phyloP scores from a whole-genome alignment of 306 rosid species.

The Dryas drummondii region DNA sequence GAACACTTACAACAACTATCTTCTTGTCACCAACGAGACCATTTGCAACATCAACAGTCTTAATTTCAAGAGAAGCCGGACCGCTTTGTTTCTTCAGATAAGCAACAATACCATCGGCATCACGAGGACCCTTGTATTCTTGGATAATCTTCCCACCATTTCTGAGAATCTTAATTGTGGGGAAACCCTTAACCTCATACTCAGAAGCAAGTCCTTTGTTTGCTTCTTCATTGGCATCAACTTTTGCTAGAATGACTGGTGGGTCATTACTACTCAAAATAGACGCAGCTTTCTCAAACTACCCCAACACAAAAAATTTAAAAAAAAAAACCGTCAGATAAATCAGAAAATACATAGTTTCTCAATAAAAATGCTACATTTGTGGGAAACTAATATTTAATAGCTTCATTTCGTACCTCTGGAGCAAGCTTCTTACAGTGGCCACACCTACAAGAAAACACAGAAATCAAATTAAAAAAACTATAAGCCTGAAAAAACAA shows the following conservation, averaged over 20 bases:
- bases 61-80: slow-evolving; percentile 73
- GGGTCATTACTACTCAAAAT: slow-evolving; percentile 71
- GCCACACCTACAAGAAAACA: slow-evolving; percentile 71
- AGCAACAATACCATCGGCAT: slow-evolving; percentile 78
- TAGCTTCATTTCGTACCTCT: slow-evolving; percentile 54
- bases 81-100: slow-evolving; percentile 86
- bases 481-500: background rate
- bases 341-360: background rate
- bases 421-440: slow-evolving; percentile 94
- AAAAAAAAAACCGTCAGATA: background rate
- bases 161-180: slow-evolving; percentile 82
- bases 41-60: slow-evolving; percentile 62
- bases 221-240: slow-evolving; percentile 69
- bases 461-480: background rate
- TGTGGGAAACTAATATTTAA: background rate
- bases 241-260: slow-evolving; percentile 70
- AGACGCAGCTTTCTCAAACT: slow-evolving; percentile 90
- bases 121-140: slow-evolving; percentile 92
- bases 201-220: slow-evolving; percentile 59
- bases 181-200: slow-evolving; percentile 66
- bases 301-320: slow-evolving; percentile 15
- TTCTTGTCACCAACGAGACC: slow-evolving; percentile 54
- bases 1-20: slow-evolving; percentile 63
- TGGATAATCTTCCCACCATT: slow-evolving; percentile 74
- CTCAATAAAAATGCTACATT: background rate